These are phyloP conservation scores for Thozetella sp. DNA, from an alignment of 495 filamentous ascomycete genomes.

Conservation along the genomic window DNA sequence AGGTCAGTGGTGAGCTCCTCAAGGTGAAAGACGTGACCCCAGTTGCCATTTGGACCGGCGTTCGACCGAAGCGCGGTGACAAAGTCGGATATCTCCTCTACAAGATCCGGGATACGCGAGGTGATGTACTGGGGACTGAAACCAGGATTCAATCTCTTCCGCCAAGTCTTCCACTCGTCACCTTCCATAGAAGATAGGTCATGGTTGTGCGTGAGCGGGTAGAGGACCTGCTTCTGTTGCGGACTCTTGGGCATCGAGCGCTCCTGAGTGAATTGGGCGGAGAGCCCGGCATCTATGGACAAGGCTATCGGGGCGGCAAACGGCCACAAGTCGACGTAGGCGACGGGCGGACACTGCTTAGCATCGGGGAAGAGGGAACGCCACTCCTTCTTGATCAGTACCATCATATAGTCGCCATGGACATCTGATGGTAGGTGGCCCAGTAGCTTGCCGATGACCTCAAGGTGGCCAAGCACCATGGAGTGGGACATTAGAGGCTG, in stretches of 20 bases:
- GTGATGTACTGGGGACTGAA: conserved; percentile 29
- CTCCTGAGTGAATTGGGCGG: conserved; percentile 15
- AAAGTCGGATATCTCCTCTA: conserved; percentile 24
- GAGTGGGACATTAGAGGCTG: conserved; percentile 9
- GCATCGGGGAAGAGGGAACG: conserved; percentile 26
- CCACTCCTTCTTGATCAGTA: conserved; percentile 8
- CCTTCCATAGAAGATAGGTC: conserved; percentile 33
- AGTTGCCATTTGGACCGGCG: conserved; percentile 15
- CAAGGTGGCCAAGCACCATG: conserved; percentile 6
- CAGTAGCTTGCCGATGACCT: conserved; percentile 3
- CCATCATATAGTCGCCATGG: conserved; percentile 7
- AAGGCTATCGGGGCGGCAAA: conserved; percentile 25
- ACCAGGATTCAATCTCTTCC: conserved; percentile 39
- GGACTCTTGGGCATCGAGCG: conserved; percentile 24
- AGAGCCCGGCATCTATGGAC: conserved; percentile 20
- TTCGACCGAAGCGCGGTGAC: conserved; percentile 14
- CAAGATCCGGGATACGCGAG: conserved; percentile 27
- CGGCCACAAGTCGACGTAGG: conserved; percentile 52
- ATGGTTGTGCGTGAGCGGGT: conserved; percentile 21
- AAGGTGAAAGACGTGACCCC: conserved; percentile 23
- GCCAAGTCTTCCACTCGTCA: conserved; percentile 33
- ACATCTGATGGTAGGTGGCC: conserved; percentile 1
- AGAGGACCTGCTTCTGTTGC: conserved; percentile 17
- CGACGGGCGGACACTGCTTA: conserved; percentile 21
- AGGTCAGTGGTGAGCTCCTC: not conserved